phyloP scores from a whole-genome alignment of 23 red algal species.

The Agarophyton chilense region DNA sequence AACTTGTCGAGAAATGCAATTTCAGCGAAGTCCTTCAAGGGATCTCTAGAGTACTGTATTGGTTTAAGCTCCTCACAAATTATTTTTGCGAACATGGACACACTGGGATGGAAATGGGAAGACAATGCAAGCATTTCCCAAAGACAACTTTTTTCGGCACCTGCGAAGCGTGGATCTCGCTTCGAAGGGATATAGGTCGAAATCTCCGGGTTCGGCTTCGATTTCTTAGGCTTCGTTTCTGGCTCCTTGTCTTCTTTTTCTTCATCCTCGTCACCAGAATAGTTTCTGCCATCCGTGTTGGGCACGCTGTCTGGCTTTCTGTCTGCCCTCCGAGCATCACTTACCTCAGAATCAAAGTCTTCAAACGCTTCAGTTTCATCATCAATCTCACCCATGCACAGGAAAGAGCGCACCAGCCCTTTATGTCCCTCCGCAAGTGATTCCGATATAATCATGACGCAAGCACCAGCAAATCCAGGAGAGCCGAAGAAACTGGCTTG shows the following conservation, averaged over 20 bases:
- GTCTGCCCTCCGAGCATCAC: neutral
- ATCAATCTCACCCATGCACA: constrained; percentile 39
- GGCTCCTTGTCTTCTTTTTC: neutral
- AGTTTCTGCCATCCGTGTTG: neutral
- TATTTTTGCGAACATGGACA: constrained; percentile 74
- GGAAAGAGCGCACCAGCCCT: constrained; percentile 40
- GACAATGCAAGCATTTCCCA: constrained; percentile 84
- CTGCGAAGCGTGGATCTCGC: constrained; percentile 72
- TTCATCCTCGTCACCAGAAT: neutral
- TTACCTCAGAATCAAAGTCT: constrained; percentile 24
- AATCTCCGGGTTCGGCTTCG: neutral
- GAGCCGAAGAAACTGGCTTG: constrained; percentile 61
- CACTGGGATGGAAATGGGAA: constrained; percentile 85
- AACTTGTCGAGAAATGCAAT: constrained; percentile 87
- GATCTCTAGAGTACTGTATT: constrained; percentile 69
- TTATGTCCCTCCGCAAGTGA: constrained; percentile 11
- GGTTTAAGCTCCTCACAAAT: constrained; percentile 47
- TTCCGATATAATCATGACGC: constrained; percentile 75
- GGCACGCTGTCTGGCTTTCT: neutral
- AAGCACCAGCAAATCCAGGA: constrained; percentile 66
- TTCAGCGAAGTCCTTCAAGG: constrained; percentile 79
- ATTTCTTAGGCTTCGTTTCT: neutral
- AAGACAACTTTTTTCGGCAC: constrained; percentile 69
- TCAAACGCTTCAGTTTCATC: constrained; percentile 55
- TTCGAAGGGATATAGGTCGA: constrained; percentile 62